Evolutionary conservation across 345 rosid species (phyloP).

Genomic region (Arabidopsis arenosa): DNA sequence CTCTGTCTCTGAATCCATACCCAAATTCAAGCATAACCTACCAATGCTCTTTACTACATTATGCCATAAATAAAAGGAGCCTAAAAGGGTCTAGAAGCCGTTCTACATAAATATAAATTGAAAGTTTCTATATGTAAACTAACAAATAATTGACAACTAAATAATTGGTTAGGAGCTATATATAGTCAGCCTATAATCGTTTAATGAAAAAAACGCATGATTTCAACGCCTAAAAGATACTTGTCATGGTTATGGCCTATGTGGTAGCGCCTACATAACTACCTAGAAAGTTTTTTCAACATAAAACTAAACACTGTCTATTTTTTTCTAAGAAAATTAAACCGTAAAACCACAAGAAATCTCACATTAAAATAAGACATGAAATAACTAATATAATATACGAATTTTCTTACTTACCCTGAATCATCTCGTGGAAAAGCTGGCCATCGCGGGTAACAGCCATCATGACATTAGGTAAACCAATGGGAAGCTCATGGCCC

Average conservation of each 20-base stretch:
- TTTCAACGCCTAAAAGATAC: neutral
- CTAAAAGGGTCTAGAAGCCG: neutral
- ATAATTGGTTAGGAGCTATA: neutral
- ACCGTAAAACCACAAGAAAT: neutral
- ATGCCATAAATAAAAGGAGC: neutral
- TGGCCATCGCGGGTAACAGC: conserved; percentile 73
- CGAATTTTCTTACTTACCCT: conserved; percentile 42
- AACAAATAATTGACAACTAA: neutral
- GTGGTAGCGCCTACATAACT: neutral
- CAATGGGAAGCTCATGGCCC: conserved; percentile 75
- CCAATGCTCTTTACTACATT: neutral
- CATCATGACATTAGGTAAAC: conserved; percentile 80
- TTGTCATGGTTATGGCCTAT: neutral
- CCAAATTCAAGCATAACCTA: neutral
- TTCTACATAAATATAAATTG: neutral
- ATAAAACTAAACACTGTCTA: neutral
- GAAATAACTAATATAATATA: neutral
- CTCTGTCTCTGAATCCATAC: neutral
- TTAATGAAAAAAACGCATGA: neutral
- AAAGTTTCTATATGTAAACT: neutral
- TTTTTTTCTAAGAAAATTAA: neutral
- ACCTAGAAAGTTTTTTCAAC: neutral
- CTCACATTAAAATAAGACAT: neutral
- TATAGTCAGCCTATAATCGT: neutral
- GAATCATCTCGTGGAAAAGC: conserved; percentile 59